These are phyloP conservation scores for Rhodotorula sp. DNA, from an alignment of 1,284 basidiomycete species.

Conservation along the genomic window DNA sequence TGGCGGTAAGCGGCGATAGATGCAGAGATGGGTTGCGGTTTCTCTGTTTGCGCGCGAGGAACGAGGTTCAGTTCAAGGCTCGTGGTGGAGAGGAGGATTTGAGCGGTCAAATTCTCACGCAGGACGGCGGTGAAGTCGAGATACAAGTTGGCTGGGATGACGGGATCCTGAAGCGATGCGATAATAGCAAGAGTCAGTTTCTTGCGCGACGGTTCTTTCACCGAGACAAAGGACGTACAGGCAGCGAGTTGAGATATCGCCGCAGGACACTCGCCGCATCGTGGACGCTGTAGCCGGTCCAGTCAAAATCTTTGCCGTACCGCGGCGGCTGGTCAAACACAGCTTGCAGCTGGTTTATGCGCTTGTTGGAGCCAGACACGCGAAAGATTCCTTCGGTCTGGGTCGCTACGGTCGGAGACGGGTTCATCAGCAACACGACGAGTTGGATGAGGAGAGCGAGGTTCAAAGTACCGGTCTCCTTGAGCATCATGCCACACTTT, in stretches of 20 bases:
- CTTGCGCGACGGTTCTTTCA: background rate
- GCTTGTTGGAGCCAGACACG: constrained; percentile 85
- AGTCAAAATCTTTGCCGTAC: constrained; percentile 89
- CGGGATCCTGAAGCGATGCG: constrained; percentile 64
- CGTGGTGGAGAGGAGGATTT: background rate
- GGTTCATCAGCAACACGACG: background rate
- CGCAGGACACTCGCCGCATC: constrained; percentile 96
- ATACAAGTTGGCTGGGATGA: constrained; percentile 84
- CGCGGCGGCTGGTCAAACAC: constrained; percentile 79
- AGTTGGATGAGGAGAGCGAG: background rate
- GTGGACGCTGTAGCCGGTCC: constrained; percentile 87
- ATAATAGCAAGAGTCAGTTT: too few relatives aligned
- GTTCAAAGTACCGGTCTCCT: constrained; percentile 68
- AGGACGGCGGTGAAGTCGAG: constrained; percentile 79
- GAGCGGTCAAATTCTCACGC: constrained; percentile 53
- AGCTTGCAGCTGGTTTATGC: constrained; percentile 91
- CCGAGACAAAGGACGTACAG: constrained; percentile 58
- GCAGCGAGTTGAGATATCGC: constrained; percentile 93
- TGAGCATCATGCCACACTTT: constrained; percentile 89
- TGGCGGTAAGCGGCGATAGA: constrained; percentile 73
- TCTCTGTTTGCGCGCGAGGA: constrained; percentile 8
- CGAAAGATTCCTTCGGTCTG: constrained; percentile 95
- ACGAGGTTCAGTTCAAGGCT: too few relatives aligned
- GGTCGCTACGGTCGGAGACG: constrained; percentile 60
- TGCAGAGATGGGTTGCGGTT: constrained; percentile 27